Base-by-base conservation (phyloP, 257 asterid genomes). In the Solanum appendiculatum region DNA sequence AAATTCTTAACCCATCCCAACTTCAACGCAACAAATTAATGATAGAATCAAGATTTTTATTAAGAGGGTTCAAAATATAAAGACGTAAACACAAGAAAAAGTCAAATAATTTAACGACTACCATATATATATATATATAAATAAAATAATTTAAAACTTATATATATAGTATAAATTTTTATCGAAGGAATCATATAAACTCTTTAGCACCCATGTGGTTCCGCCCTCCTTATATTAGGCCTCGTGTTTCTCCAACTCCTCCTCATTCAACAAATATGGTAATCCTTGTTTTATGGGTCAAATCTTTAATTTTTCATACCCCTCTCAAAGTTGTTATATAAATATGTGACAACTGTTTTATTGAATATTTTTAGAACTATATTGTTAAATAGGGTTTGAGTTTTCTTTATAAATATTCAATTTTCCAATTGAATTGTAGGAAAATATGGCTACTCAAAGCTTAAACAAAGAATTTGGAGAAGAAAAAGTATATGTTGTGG, bases 391-490 rank as follows among this genome's bases (percentile, higher is more conserved):
- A 25, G 36, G 63, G 64, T 78, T 44, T 78, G 39, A 15, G 16
- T 44, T 25, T 44, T 44, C 40, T 27, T 27, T 44, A 25, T 27
- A 27, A 42, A 60, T 40, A 75, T 75, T 25, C 36, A 75, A 13
- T 3, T 25, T 5, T 7, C 14, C 25, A n/a, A 27, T 78, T 68
- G 48, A 44, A 25, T 46, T 42, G 60, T 90, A 88, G 96, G 91
- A 84, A 86, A 86, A 84, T 60, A 89, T 91, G 94, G 92, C 82
- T 69, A 83, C 92, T 39, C 56, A 73, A 87, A 85, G 82, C 72
- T 58, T 91, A 31, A 36, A 44, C 3, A 86, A 37, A 48, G 91
- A 93, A 72, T 86, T 87, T 42, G 94, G 82, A 81, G 95, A 88
- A 12, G 42, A 80, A 48, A 80, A 48, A 31, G 33, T 46, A 23